Evolutionary conservation across 2,329 filamentous ascomycete species (phyloP).

Genomic region (Didymella segeticola): DNA sequence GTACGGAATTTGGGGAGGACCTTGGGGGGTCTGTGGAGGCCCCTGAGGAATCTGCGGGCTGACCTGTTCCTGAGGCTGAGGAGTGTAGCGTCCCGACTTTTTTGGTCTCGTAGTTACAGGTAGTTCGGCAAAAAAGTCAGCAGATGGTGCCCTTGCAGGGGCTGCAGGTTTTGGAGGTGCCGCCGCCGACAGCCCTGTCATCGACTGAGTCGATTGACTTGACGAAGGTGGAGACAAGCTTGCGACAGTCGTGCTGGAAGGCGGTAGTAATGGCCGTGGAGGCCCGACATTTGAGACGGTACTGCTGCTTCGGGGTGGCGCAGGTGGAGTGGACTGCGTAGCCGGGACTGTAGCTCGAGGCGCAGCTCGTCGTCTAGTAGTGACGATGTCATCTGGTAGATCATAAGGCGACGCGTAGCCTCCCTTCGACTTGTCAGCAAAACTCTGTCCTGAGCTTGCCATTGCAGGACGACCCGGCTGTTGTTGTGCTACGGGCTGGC

Average conservation of each 20-base stretch:
- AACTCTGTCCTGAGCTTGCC: slow-evolving; percentile 71
- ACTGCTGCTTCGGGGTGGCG: slow-evolving; percentile 69
- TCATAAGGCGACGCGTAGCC: slow-evolving; percentile 96
- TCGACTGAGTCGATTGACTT: slow-evolving; percentile 45
- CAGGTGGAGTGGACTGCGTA: slow-evolving; percentile 56
- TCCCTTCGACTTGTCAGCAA: slow-evolving; percentile 86
- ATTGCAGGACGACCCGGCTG: slow-evolving; percentile 57
- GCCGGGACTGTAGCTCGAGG: slow-evolving; percentile 38
- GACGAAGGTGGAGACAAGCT: slow-evolving; percentile 52
- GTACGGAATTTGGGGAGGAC: slow-evolving; percentile 33
- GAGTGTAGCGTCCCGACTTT: slow-evolving; percentile 48
- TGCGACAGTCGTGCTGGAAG: slow-evolving; percentile 42
- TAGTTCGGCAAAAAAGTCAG: slow-evolving; percentile 58
- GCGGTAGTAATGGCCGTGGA: slow-evolving; percentile 31
- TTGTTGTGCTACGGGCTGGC: slow-evolving; percentile 35
- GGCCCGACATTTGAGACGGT: slow-evolving; percentile 46
- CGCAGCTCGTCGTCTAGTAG: slow-evolving; percentile 65
- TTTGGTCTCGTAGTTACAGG: slow-evolving; percentile 53
- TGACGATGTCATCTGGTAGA: slow-evolving; percentile 85
- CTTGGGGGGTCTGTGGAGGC: slow-evolving; percentile 26
- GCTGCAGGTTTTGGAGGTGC: slow-evolving; percentile 36
- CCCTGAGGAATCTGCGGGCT: slow-evolving; percentile 34
- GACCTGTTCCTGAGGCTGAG: slow-evolving; percentile 40
- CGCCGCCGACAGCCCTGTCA: slow-evolving; percentile 36
- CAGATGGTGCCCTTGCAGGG: slow-evolving; percentile 38